Percentiles rank a stretch among this genome's conserved stretches.
Evolutionary conservation across 345 rosid species (phyloP).

Genomic region (Mangifera indica): DNA sequence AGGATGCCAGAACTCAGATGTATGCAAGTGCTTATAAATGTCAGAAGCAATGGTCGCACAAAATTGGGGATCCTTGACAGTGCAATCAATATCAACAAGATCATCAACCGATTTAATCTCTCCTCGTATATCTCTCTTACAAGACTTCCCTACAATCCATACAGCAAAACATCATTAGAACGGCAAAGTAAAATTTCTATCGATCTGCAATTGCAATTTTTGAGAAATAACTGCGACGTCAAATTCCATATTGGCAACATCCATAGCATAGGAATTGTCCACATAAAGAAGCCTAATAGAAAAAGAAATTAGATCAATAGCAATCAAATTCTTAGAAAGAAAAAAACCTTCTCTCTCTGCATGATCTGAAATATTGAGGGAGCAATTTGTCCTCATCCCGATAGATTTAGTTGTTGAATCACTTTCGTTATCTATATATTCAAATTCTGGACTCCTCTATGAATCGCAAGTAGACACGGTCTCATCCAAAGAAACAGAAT

Average conservation of each 20-base stretch:
- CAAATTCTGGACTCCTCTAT: constrained; percentile 27
- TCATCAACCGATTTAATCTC: constrained; percentile 21
- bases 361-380: constrained; percentile 9
- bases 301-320: background rate
- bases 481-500: constrained; percentile 26
- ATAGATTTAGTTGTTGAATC: constrained; percentile 11
- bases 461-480: constrained; percentile 32
- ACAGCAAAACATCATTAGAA: background rate
- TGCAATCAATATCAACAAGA: constrained; percentile 25
- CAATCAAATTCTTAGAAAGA: background rate
- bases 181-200: background rate
- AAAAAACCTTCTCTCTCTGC: constrained; percentile 6
- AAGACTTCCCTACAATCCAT: constrained; percentile 18
- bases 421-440: constrained; percentile 25
- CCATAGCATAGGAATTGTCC: background rate
- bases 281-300: background rate
- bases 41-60: constrained; percentile 37
- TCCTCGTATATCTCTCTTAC: constrained; percentile 12
- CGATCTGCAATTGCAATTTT: background rate
- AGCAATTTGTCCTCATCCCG: constrained; percentile 10
- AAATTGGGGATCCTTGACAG: constrained; percentile 37
- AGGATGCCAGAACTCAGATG: constrained; percentile 31
- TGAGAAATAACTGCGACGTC: background rate
- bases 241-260: constrained; percentile 4
- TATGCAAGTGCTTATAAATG: constrained; percentile 38